Evolutionary conservation across 139 green algal species (phyloP).

Genomic region (Medakamo hakoo): DNA sequence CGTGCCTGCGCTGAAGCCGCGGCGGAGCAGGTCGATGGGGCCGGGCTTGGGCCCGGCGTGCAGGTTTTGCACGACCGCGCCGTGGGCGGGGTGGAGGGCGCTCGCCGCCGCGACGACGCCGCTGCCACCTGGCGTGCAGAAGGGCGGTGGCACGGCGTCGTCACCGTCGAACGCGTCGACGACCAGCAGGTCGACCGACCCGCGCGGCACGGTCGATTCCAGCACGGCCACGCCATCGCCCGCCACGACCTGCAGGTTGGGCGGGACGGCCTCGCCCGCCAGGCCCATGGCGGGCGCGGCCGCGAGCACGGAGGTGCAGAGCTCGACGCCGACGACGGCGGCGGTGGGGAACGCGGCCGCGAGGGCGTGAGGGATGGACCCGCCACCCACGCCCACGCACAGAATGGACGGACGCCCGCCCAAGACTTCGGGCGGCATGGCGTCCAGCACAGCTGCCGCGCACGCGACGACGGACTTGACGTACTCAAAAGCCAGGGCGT

Average conservation of each 20-base stretch:
- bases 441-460: not conserved
- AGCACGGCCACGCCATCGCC: not conserved
- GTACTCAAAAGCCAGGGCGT: not conserved
- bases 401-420: not conserved
- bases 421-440: not conserved
- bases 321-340: not conserved
- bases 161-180: not conserved
- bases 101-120: not conserved
- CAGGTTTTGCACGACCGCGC: not conserved
- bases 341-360: too few relatives aligned
- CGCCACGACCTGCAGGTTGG: not conserved
- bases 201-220: not conserved
- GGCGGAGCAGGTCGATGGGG: too few relatives aligned
- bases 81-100: not conserved
- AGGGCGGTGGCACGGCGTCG: not conserved
- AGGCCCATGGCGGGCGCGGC: not conserved
- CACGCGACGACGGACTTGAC: not conserved
- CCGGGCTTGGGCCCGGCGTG: not conserved
- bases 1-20: too few relatives aligned
- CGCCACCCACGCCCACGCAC: not conserved
- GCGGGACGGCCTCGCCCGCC: not conserved
- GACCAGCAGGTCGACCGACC: not conserved
- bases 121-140: not conserved
- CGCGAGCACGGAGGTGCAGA: not conserved
- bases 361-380: not conserved